Evolutionary conservation across 768 basidiomycete species (phyloP), one percentile per base, ranked within the genome.

Genomic region (Boletellus ananiceps): DNA sequence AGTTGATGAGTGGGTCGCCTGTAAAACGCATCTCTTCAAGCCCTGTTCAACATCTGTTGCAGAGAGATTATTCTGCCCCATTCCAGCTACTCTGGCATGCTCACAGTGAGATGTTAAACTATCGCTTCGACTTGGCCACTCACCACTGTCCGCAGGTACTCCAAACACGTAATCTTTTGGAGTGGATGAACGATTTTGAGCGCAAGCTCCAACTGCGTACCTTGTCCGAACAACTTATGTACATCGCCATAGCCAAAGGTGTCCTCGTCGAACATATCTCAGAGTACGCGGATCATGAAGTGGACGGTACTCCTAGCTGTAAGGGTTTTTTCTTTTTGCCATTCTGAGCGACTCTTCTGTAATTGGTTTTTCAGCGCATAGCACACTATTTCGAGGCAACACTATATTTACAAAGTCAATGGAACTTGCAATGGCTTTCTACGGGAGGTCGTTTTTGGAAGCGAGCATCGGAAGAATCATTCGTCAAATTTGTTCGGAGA

Each of bases 1-100:
- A 51, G 82, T 93, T 9, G 79, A 87, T 50, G 92, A 93, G 87
- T 89, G 52, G 54, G 77, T 73, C 5, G 2, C 32, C 23, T 11
- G 44, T 34, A 40, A 46, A 11, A 44, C 38, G 19, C 33, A n/a
- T 41, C 34, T 40, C 34, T 45, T 45, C 18, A 23, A 32, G n/a
- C 32, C 19, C 50, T 21, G 48, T 49, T 62, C 18, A 48, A 41
- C 21, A 29, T 36, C 40, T 40, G 11, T 23, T 50, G 15, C 46
- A 90, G 89, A 66, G 88, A 92, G 59, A 84, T 92, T 23, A 79
- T 93, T 37, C 73, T 93, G 33, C 88, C 91, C 11, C 77, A 77
- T 49, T 66, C 71, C 2, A 77, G 75, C 9, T 94, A 93, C 61
- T 64, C 71, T 8, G 62, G 70, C n/a, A 69, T 91, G 44, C 72